Conservation (phyloP, 2,329 filamentous ascomycete genomes). For the Botrytis tulipae region DNA sequence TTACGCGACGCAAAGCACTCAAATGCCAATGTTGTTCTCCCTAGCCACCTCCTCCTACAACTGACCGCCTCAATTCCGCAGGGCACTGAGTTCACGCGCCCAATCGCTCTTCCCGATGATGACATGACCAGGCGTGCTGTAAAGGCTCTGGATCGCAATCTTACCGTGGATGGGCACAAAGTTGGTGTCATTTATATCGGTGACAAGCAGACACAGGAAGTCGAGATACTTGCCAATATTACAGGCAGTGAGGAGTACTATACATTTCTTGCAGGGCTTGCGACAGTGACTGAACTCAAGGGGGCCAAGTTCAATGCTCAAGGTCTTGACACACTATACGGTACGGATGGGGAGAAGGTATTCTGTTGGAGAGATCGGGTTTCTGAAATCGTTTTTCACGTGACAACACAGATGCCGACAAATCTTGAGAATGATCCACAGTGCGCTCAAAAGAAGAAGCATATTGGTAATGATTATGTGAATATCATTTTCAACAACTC, state of each 20-base stretch:
- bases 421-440: conserved; percentile 72
- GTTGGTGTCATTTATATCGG: conserved; percentile 93
- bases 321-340: conserved; percentile 75
- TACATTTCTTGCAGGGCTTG: conserved; percentile 77
- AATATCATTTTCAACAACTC: conserved; percentile 99
- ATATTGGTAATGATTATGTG: conserved; percentile 96
- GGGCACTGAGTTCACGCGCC: conserved; percentile 57
- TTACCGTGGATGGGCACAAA: conserved; percentile 92
- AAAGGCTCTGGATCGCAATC: conserved; percentile 77
- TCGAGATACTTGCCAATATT: conserved; percentile 82
- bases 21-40: conserved; percentile 62
- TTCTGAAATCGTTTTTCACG: conserved; percentile 92
- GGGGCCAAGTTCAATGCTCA: conserved; percentile 89
- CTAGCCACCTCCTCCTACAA: conserved; percentile 71
- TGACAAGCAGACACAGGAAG: conserved; percentile 77
- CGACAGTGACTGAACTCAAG: conserved; percentile 76
- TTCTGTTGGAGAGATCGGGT: conserved; percentile 95
- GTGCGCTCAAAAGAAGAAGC: conserved; percentile 83
- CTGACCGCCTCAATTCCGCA: conserved; percentile 63
- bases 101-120: conserved; percentile 71
- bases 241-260: conserved; percentile 86
- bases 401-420: conserved; percentile 97
- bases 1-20: conserved; percentile 51
- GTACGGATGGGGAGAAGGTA: conserved; percentile 81
- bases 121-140: conserved; percentile 60